phyloP scores from a whole-genome alignment of 1,284 basidiomycete species.

The Termitomyces sp. region DNA sequence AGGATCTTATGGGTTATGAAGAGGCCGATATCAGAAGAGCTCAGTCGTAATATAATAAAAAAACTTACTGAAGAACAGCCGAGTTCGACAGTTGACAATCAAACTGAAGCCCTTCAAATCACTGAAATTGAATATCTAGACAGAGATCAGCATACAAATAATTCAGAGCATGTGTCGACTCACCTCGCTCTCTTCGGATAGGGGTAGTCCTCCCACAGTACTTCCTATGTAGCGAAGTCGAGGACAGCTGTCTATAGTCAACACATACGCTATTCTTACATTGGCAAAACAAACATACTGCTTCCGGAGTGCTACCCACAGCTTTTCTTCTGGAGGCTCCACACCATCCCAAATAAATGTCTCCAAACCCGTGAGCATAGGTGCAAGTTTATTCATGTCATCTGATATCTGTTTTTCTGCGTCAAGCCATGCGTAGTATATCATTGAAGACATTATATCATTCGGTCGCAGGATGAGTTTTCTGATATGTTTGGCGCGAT shows the following conservation, averaged over 20 bases:
- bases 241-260: slow-evolving; percentile 35
- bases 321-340: slow-evolving; percentile 41
- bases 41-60: slow-evolving; percentile 23
- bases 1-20: slow-evolving; percentile 1
- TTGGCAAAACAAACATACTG: slow-evolving; percentile 32
- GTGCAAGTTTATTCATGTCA: slow-evolving; percentile 28
- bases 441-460: slow-evolving; percentile 20
- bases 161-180: slow-evolving; percentile 15
- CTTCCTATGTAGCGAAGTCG: slow-evolving; percentile 38
- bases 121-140: slow-evolving; percentile 45
- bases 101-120: slow-evolving; percentile 42
- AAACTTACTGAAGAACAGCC: slow-evolving; percentile 13
- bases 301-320: slow-evolving; percentile 43
- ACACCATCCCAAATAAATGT: slow-evolving; percentile 50
- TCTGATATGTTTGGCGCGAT: slow-evolving; percentile 40
- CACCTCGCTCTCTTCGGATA: slow-evolving; percentile 41
- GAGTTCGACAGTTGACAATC: slow-evolving; percentile 34
- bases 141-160: neutral
- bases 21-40: neutral
- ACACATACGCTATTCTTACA: neutral
- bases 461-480: slow-evolving; percentile 36
- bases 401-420: slow-evolving; percentile 23
- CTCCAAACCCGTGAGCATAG: slow-evolving; percentile 35
- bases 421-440: slow-evolving; percentile 17
- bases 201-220: slow-evolving; percentile 38